Percentiles rank a stretch among this genome's conserved stretches.
These are phyloP conservation scores for Akanthomyces lecanii DNA, from an alignment of 2,329 filamentous ascomycete species.

Conservation along the genomic window DNA sequence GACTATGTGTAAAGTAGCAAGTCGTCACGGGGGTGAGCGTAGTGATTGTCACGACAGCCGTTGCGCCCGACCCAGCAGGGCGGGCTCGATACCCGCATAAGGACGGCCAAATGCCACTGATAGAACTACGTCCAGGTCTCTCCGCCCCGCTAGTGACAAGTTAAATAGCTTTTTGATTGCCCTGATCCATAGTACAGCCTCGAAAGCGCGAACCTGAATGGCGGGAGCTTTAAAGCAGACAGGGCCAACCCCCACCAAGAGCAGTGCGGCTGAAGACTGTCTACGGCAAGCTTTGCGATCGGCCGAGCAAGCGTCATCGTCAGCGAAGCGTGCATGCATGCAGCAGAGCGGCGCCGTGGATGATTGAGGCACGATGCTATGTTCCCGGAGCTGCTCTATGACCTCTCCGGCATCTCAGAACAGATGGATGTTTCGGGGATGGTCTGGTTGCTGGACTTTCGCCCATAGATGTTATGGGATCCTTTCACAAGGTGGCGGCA, in stretches of 20 bases:
- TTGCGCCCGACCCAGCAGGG: not conserved
- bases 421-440: too few relatives aligned
- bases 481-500: too few relatives aligned
- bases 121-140: not conserved
- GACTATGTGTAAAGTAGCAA: too few relatives aligned
- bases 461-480: too few relatives aligned
- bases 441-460: too few relatives aligned
- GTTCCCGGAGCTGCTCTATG: not conserved
- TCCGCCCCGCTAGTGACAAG: not conserved
- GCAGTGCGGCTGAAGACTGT: conserved; percentile 11
- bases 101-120: not conserved
- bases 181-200: conserved; percentile 1
- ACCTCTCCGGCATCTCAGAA: not conserved
- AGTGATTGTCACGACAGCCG: not conserved
- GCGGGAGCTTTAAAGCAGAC: not conserved
- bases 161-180: too few relatives aligned
- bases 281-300: not conserved
- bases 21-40: not conserved
- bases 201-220: not conserved
- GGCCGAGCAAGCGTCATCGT: not conserved
- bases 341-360: not conserved
- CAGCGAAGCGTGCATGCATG: not conserved
- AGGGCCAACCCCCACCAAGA: conserved; percentile 3
- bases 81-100: conserved; percentile 4
- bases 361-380: too few relatives aligned